Evolutionary conservation across 805 yeast species (phyloP), one percentile per base, ranked within the genome.

Genomic region (Yarrowia hollandica): DNA sequence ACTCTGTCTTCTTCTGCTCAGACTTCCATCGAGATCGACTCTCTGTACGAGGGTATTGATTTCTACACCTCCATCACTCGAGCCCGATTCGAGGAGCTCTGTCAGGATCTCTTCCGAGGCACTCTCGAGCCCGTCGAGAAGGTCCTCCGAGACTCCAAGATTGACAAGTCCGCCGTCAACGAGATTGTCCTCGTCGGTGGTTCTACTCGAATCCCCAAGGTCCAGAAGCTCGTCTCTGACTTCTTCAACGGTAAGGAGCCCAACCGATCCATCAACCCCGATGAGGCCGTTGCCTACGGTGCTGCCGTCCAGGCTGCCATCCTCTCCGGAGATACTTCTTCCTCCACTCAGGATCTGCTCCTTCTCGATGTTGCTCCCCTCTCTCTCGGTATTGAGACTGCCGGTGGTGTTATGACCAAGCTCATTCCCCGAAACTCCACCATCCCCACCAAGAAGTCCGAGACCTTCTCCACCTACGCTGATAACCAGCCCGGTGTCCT

Each of bases 271-370:
- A 90, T 90, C 77, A 90, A 90, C 84, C 97, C 97, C 68, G 97
- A 90, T 82, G 97, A 90, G 80, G 97, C 97, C 72, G 97, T 90
- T 77, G 97, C 97, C 72, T 90, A 90, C 79, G 97, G 97, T 86
- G 97, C 97, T 68, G 97, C 97, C 65, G 97, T 90, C 68, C 97
- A 90, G 81, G 97, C 96, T 67, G 97, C 97, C 68, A 90, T 90
- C 73, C 83, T 90, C 74, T 84, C 96, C 63, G 97, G 97, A 80
- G 97, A 90, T 78, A 85, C 92, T 68, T 90, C 97, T 37, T 85
- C 96, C 63, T 89, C 90, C 86, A 91, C 97, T 62, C 96, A 90
- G 81, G 97, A 90, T 76, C 81, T 90, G 75, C 80, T 92, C 74
- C 82, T 91, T 72, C 83, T 92, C 74, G 98, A 91, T 83, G 97